phyloP scores from a whole-genome alignment of 1,284 basidiomycete species.

The Puccinia brachypodii region DNA sequence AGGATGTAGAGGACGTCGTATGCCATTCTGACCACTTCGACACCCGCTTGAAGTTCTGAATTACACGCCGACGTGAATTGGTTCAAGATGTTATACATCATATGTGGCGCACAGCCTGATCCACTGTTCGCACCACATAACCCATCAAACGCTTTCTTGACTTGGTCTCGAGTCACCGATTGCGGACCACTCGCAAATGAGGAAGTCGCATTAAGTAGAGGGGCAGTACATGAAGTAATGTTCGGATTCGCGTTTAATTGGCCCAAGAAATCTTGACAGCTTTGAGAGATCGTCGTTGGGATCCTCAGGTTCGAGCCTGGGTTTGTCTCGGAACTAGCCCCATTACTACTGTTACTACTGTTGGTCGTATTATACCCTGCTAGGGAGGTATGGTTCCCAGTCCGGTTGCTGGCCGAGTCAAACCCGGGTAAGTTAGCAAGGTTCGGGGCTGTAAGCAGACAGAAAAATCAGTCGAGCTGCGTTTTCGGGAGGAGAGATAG shows the following conservation, averaged over 20 bases:
- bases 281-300: slow-evolving; percentile 21
- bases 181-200: slow-evolving; percentile 29
- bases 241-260: slow-evolving; percentile 34
- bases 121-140: slow-evolving; percentile 32
- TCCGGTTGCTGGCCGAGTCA: not conserved
- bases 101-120: slow-evolving; percentile 5
- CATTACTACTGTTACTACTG: not conserved
- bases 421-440: slow-evolving; percentile 1
- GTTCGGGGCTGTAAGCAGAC: not conserved
- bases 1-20: slow-evolving; percentile 43
- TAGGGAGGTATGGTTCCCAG: not conserved
- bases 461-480: too few species aligned
- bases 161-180: slow-evolving; percentile 35
- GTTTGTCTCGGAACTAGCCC: slow-evolving; percentile 19
- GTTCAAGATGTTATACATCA: slow-evolving; percentile 36
- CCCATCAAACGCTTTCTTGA: slow-evolving; percentile 30
- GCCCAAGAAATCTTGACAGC: slow-evolving; percentile 34
- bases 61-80: slow-evolving; percentile 29
- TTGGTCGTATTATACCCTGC: not conserved
- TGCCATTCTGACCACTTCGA: not conserved
- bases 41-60: slow-evolving; percentile 12
- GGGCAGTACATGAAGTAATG: slow-evolving; percentile 33
- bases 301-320: slow-evolving; percentile 26
- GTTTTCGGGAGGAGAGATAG: too few species aligned
- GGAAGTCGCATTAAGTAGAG: slow-evolving; percentile 35